phyloP scores from a whole-genome alignment of 2,329 filamentous ascomycete genomes.

The Albifimbria verrucaria region DNA sequence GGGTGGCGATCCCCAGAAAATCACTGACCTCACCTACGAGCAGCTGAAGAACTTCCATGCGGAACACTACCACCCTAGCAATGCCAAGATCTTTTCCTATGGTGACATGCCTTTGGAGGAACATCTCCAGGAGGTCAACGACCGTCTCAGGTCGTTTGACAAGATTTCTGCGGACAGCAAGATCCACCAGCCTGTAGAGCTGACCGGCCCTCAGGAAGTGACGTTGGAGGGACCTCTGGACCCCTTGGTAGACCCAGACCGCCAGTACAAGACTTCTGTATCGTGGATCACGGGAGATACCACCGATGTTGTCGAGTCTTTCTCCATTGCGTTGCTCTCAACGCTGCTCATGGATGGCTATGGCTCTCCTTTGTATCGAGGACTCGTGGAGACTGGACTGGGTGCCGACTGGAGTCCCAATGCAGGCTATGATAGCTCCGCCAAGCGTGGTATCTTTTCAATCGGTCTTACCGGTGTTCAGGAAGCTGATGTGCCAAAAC shows the following conservation, averaged over 20 bases:
- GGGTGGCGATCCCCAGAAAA: slow-evolving; percentile 92
- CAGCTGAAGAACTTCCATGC: slow-evolving; percentile 86
- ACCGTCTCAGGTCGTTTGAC: slow-evolving; percentile 70
- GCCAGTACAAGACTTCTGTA: slow-evolving; percentile 89
- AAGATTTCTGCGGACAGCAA: slow-evolving; percentile 67
- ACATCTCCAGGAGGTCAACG: slow-evolving; percentile 76
- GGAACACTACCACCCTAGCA: slow-evolving; percentile 95
- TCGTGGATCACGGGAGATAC: slow-evolving; percentile 90
- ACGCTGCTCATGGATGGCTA: slow-evolving; percentile 90
- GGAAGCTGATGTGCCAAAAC: slow-evolving; percentile 70
- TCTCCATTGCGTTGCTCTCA: slow-evolving; percentile 78
- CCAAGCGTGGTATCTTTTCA: slow-evolving; percentile 78
- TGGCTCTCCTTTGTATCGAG: slow-evolving; percentile 87
- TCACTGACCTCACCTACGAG: slow-evolving; percentile 90
- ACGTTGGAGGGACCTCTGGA: slow-evolving; percentile 79
- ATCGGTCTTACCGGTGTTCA: slow-evolving; percentile 89
- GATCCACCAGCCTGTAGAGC: slow-evolving; percentile 71
- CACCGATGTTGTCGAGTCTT: slow-evolving; percentile 79
- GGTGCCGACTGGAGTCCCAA: slow-evolving; percentile 95
- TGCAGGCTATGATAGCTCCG: slow-evolving; percentile 81
- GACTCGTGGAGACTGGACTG: slow-evolving; percentile 82
- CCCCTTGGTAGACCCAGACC: slow-evolving; percentile 77
- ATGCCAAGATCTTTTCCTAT: slow-evolving; percentile 93
- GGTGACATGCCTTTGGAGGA: slow-evolving; percentile 84
- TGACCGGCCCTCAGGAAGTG: slow-evolving; percentile 67